Evolutionary conservation across 805 yeast genomes (phyloP), one percentile per base, ranked within the genome.

Genomic region (Pichia nakasei): DNA sequence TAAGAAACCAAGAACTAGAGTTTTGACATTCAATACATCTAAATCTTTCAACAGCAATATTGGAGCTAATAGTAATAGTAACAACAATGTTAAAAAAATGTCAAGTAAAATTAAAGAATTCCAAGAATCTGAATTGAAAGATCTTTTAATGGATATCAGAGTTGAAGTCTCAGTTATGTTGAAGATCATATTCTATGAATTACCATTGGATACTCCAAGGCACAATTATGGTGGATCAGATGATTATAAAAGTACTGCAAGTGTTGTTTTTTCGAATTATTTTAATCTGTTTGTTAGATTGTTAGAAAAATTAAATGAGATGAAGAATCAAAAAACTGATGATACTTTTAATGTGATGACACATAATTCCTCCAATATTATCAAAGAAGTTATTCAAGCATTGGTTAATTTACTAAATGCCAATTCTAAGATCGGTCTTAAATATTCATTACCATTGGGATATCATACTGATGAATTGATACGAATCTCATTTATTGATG

Each of bases 351-450:
- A 56, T 46, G 51, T 59, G 7, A 47, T 49, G 20, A 68, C 66
- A 51, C 83, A 81, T 54, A 80, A 82, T 54, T 65, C 76, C 12
- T 67, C 73, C 21, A 60, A 65, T 9, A 68, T 86, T 26, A 72
- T 78, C 18, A 85, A 81, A 18, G 77, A 80, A 59, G 76, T 81
- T 11, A 75, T 85, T 43, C 64, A 68, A 20, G 78, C 85, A 19
- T 66, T 86, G 40, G 78, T 88, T 2, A 83, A 83, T 50, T 60
- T 87, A 42, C 67, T 87, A 38, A 79, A 76, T 52, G 72, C 85
- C 4, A 87, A 87, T 53, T 78, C 82, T 7, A 87, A 82, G 43
- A 79, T 84, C 21, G 95, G 95, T 8, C 65, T 87, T 53, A 78
- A 77, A 42, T 77, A 76, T 58, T 87, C 89, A 3, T 59, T 86